Conservation (phyloP, 768 basidiomycete species). For the Myochromella boudieri region DNA sequence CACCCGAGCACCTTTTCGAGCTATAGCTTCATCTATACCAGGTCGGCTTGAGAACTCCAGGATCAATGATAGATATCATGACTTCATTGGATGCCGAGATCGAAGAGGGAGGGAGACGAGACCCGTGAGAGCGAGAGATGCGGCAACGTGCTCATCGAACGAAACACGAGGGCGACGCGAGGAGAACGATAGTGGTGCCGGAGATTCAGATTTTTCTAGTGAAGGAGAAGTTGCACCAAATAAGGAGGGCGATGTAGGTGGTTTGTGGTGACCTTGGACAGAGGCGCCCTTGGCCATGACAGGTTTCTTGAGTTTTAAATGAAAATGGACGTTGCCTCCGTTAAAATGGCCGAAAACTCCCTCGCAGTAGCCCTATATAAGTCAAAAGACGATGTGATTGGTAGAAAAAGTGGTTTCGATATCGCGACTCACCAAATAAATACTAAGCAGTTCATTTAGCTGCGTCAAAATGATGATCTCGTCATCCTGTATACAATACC, state of each 20-base stretch:
- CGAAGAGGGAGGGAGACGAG: neutral
- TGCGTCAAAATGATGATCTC: slow-evolving; percentile 80
- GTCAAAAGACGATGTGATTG: neutral
- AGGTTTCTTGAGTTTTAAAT: slow-evolving; percentile 74
- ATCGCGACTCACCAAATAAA: slow-evolving; percentile 63
- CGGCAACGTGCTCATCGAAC: slow-evolving; percentile 12
- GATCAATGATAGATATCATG: neutral
- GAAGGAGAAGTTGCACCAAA: slow-evolving; percentile 9
- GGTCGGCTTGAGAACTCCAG: neutral
- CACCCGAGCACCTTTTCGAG: neutral
- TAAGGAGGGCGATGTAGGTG: slow-evolving; percentile 25
- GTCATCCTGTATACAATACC: slow-evolving; percentile 69
- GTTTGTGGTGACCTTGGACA: slow-evolving; percentile 19
- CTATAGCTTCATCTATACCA: neutral
- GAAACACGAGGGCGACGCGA: slow-evolving; percentile 12
- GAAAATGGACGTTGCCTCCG: slow-evolving; percentile 64
- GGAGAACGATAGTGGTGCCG: slow-evolving; percentile 2
- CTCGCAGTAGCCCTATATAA: slow-evolving; percentile 76
- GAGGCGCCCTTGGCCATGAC: slow-evolving; percentile 72
- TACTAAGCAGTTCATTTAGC: slow-evolving; percentile 47
- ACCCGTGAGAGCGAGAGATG: neutral
- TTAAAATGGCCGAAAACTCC: slow-evolving; percentile 80
- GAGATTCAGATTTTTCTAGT: slow-evolving; percentile 6
- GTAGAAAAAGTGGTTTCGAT: neutral
- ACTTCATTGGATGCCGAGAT: too few species aligned